Conservation (phyloP, 2,329 filamentous ascomycete species). For the Xylaria sp. region DNA sequence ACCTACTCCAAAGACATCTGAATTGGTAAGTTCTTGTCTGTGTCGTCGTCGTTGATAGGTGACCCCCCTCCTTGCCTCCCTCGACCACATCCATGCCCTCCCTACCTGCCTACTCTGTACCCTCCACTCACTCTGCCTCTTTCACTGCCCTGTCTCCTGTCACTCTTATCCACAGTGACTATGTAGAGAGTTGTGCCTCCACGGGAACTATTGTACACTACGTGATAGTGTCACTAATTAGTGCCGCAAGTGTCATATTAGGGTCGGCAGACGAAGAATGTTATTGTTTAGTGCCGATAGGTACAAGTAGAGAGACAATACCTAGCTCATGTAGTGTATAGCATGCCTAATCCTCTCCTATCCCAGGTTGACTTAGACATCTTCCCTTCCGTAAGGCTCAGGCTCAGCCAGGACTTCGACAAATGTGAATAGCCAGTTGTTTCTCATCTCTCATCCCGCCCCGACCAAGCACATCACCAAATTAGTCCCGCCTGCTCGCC, state of each 20-base stretch:
- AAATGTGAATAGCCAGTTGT: constrained; percentile 9
- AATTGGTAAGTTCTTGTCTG: constrained; percentile 39
- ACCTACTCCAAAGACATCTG: constrained; percentile 47
- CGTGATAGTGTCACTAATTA: constrained; percentile 41
- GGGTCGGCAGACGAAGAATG: constrained; percentile 48
- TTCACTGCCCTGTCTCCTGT: constrained; percentile 44
- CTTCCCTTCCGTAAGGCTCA: constrained; percentile 16
- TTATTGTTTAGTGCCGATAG: constrained; percentile 38
- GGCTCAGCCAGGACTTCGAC: constrained; percentile 22
- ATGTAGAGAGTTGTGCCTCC: constrained; percentile 41
- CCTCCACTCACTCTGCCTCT: constrained; percentile 43
- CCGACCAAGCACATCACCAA: constrained; percentile 24
- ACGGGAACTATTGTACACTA: constrained; percentile 43
- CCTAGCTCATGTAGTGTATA: constrained; percentile 18
- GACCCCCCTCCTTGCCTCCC: constrained; percentile 47
- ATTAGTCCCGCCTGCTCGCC: constrained; percentile 32
- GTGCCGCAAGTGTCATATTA: constrained; percentile 39
- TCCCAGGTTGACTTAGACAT: constrained; percentile 29
- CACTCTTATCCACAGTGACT: constrained; percentile 46
- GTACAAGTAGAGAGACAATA: constrained; percentile 34
- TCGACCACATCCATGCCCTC: constrained; percentile 47
- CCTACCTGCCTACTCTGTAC: constrained; percentile 51
- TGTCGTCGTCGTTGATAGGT: constrained; percentile 36
- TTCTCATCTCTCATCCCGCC: constrained; percentile 15
- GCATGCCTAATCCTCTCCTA: constrained; percentile 28